Evolutionary conservation across 371 early-diverging fungal genomes (phyloP).

Genomic region (Zychaea mexicana): DNA sequence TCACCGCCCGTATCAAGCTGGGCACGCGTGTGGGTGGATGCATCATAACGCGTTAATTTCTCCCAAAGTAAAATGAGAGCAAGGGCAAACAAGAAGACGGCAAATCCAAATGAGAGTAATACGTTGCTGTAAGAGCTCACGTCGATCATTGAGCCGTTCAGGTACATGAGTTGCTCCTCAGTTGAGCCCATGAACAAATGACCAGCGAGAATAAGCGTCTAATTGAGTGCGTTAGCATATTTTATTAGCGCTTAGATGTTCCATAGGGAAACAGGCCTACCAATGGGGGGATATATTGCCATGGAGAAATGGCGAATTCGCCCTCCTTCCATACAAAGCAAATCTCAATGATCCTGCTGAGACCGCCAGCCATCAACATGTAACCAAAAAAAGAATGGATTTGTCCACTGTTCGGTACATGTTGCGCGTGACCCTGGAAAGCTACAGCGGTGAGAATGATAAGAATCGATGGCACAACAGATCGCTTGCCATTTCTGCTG

Average conservation of each 20-base stretch:
- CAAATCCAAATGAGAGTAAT: constrained; percentile 60
- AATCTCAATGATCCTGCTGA: constrained; percentile 62
- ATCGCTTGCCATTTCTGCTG: constrained; percentile 56
- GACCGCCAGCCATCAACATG: constrained; percentile 60
- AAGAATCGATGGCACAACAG: constrained; percentile 61
- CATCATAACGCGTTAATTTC: constrained; percentile 29
- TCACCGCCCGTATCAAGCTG: constrained; percentile 3
- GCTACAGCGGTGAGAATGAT: constrained; percentile 67
- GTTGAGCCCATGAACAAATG: constrained; percentile 67
- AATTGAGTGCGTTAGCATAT: not conserved
- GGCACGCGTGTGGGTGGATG: constrained; percentile 2
- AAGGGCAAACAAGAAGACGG: constrained; percentile 56
- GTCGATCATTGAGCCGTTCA: constrained; percentile 49
- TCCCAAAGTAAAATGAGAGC: constrained; percentile 53
- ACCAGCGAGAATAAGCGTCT: constrained; percentile 60
- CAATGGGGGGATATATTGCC: constrained; percentile 51
- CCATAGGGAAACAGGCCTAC: constrained; percentile 23
- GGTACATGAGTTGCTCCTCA: constrained; percentile 53
- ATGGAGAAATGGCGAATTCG: constrained; percentile 38
- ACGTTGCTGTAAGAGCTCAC: constrained; percentile 60
- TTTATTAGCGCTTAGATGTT: not conserved
- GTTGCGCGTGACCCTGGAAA: constrained; percentile 64
- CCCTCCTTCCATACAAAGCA: constrained; percentile 57
- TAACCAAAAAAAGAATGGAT: constrained; percentile 71
- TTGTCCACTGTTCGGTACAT: constrained; percentile 57